phyloP scores from a whole-genome alignment of 1,139 yeast species.

The Waltiozyma solani region DNA sequence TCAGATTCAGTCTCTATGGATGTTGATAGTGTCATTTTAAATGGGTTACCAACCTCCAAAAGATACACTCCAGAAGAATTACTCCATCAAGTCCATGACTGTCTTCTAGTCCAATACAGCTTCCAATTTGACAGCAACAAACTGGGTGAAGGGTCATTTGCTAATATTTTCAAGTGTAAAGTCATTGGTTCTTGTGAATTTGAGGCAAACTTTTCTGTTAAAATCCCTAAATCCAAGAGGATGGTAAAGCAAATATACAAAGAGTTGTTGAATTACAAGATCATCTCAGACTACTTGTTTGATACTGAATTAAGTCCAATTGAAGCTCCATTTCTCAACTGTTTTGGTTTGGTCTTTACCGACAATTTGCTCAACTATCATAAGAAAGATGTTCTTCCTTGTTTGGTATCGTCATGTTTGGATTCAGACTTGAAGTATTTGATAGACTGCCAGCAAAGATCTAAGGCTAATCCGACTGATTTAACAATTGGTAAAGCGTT shows the following conservation, averaged over 20 bases:
- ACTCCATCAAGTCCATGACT: neutral
- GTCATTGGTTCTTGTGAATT: conserved; percentile 1
- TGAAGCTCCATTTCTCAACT: conserved; percentile 22
- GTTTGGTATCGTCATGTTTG: conserved; percentile 21
- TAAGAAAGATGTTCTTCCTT: conserved; percentile 21
- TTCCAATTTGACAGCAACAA: neutral
- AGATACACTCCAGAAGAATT: neutral
- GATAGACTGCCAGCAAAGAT: conserved; percentile 5
- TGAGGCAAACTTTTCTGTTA: conserved; percentile 19
- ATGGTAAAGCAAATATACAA: conserved; percentile 21
- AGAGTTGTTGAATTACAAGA: conserved; percentile 19
- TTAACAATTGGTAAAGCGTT: conserved; percentile 16
- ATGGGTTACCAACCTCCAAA: neutral
- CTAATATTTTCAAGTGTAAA: conserved; percentile 18
- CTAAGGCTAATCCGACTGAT: conserved; percentile 1
- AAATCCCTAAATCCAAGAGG: conserved; percentile 22
- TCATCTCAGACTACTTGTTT: conserved; percentile 16
- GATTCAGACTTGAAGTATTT: conserved; percentile 17
- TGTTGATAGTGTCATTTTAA: neutral
- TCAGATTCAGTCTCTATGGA: neutral
- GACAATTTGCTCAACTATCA: conserved; percentile 7
- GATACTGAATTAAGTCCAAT: conserved; percentile 3
- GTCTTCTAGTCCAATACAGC: conserved; percentile 1
- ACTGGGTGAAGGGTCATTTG: conserved; percentile 23
- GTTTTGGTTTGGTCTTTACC: conserved; percentile 19